Conservation (phyloP, 768 basidiomycete species). For the Goffeauzyma gilvescens region DNA sequence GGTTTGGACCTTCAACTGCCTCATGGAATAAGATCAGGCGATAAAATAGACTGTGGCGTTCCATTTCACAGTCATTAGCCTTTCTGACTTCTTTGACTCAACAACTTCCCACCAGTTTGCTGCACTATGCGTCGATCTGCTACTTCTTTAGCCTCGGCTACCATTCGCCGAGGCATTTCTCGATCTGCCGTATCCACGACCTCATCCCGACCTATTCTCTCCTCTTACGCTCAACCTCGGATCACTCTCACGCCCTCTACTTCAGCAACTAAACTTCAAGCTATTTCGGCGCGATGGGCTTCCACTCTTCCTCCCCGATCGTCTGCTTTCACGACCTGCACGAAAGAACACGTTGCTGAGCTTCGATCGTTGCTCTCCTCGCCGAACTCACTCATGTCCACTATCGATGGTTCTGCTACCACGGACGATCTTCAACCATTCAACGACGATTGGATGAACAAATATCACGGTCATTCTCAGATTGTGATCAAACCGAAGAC, state of each 20-base stretch:
- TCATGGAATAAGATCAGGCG: no score
- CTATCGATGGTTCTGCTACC: conserved; percentile 25
- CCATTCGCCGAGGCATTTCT: no score
- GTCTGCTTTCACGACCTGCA: conserved; percentile 19
- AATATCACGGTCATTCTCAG: conserved; percentile 65
- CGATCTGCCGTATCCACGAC: neutral
- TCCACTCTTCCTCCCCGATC: conserved; percentile 24
- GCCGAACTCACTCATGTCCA: conserved; percentile 25
- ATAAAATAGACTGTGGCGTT: no score
- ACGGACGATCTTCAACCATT: conserved; percentile 48
- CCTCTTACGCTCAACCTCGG: neutral
- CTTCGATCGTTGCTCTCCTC: conserved; percentile 30
- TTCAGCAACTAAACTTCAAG: neutral
- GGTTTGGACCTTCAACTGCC: no score
- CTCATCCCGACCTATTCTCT: neutral
- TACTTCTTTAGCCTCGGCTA: conserved; percentile 1
- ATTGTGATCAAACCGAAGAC: conserved; percentile 78
- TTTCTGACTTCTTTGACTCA: no score
- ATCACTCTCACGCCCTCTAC: neutral
- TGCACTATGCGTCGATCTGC: conserved; percentile 2
- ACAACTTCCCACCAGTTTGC: neutral
- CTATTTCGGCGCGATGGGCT: conserved; percentile 9
- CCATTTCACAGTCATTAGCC: no score
- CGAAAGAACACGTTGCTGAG: conserved; percentile 24
- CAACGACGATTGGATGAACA: conserved; percentile 93